A percentile compares a stretch with the other conserved stretches of the same genome.
Conservation (phyloP, 495 filamentous ascomycete species). For the Penicillium parvum region DNA sequence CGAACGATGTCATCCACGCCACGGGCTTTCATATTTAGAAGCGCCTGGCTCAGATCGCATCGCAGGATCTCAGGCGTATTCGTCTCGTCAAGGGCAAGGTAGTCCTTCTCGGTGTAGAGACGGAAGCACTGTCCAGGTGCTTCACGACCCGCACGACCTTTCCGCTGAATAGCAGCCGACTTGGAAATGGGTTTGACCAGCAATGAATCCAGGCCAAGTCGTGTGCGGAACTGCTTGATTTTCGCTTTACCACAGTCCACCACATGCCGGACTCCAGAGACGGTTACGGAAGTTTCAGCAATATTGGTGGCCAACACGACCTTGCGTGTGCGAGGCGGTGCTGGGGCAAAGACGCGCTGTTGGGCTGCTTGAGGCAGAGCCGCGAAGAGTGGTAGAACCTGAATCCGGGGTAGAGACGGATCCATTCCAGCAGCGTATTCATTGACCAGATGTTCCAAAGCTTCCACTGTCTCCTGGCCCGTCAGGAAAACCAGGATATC, state of each 20-base stretch:
- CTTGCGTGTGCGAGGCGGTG: slow-evolving; percentile 74
- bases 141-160: slow-evolving; percentile 91
- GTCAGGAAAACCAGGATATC: slow-evolving; percentile 93
- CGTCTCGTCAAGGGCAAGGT: slow-evolving; percentile 60
- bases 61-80: slow-evolving; percentile 87
- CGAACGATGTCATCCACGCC: slow-evolving; percentile 76
- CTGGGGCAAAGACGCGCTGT: slow-evolving; percentile 75
- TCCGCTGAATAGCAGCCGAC: slow-evolving; percentile 86
- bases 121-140: slow-evolving; percentile 84
- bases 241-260: slow-evolving; percentile 94
- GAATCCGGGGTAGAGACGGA: slow-evolving; percentile 68
- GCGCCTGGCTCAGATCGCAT: slow-evolving; percentile 75
- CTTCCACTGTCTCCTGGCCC: slow-evolving; percentile 89
- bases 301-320: slow-evolving; percentile 94
- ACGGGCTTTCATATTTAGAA: slow-evolving; percentile 93
- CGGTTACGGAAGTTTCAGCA: slow-evolving; percentile 95
- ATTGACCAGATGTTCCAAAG: slow-evolving; percentile 72
- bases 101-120: slow-evolving; percentile 82
- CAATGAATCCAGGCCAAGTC: slow-evolving; percentile 84
- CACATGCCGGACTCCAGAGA: slow-evolving; percentile 86
- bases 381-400: slow-evolving; percentile 68
- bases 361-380: slow-evolving; percentile 73
- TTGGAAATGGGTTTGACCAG: slow-evolving; percentile 88
- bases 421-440: slow-evolving; percentile 69
- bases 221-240: slow-evolving; percentile 82